Conservation (phyloP, 2,329 filamentous ascomycete species). For the Ascochyta fabae region DNA sequence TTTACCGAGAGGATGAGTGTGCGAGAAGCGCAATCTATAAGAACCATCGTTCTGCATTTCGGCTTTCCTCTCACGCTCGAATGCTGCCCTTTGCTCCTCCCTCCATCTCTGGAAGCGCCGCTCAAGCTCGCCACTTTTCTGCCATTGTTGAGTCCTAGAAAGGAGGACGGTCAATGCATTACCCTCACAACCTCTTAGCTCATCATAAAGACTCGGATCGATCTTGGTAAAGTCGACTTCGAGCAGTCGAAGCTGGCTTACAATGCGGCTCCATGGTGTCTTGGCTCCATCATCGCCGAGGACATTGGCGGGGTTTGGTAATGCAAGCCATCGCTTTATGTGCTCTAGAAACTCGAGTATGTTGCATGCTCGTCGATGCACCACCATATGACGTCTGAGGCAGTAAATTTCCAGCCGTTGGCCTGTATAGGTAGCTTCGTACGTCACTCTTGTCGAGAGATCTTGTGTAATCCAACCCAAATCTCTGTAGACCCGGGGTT, state of each 20-base stretch:
- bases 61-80: neutral
- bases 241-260: neutral
- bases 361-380: slow-evolving; percentile 9
- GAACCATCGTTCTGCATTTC: too few species aligned
- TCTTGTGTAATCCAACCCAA: neutral
- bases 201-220: neutral
- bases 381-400: slow-evolving; percentile 1
- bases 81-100: neutral
- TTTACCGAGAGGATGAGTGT: too few species aligned
- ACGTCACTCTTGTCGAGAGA: neutral
- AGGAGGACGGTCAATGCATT: neutral
- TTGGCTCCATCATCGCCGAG: neutral
- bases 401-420: slow-evolving; percentile 7
- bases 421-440: neutral
- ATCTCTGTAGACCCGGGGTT: neutral
- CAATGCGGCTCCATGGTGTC: slow-evolving; percentile 1
- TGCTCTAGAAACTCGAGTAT: slow-evolving; percentile 13
- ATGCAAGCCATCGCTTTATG: slow-evolving; percentile 8
- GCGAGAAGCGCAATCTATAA: too few species aligned
- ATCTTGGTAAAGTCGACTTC: slow-evolving; percentile 1
- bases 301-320: slow-evolving; percentile 8
- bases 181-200: neutral
- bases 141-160: neutral
- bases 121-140: slow-evolving; percentile 1
- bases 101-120: slow-evolving; percentile 2